Evolutionary conservation across 2,329 filamentous ascomycete genomes (phyloP).

Genomic region (Trichoderma simmonsii): DNA sequence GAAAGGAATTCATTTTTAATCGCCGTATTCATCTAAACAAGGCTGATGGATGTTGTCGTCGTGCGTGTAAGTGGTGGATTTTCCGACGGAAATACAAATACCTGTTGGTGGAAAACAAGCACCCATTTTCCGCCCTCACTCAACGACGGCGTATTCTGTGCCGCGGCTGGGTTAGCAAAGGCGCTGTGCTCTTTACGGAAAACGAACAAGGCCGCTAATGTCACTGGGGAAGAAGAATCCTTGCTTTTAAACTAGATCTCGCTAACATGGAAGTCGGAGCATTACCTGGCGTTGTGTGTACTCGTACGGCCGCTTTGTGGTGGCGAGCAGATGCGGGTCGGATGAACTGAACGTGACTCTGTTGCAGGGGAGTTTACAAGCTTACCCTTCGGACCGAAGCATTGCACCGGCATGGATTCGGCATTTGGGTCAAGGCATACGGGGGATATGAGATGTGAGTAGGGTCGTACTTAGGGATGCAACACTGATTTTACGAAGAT

Average conservation of each 20-base stretch:
- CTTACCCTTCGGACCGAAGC: neutral
- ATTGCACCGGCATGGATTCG: neutral
- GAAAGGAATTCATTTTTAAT: neutral
- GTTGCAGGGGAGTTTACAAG: neutral
- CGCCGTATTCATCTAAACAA: neutral
- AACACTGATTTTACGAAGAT: neutral
- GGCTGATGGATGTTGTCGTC: neutral
- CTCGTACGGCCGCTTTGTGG: neutral
- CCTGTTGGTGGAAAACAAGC: neutral
- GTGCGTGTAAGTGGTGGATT: neutral
- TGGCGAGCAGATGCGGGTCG: neutral
- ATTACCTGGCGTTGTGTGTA: neutral
- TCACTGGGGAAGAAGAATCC: neutral
- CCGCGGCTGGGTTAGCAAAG: neutral
- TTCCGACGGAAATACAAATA: constrained; percentile 7
- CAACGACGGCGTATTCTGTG: neutral
- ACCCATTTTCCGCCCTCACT: neutral
- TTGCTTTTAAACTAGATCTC: neutral
- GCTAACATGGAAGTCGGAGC: neutral
- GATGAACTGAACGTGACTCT: neutral
- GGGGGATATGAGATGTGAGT: too few species aligned
- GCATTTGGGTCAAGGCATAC: neutral
- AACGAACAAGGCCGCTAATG: neutral
- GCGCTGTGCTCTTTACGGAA: neutral
- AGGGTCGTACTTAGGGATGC: neutral